Base-by-base conservation (phyloP, 331 rosid species). In the Rosa hybrid region DNA sequence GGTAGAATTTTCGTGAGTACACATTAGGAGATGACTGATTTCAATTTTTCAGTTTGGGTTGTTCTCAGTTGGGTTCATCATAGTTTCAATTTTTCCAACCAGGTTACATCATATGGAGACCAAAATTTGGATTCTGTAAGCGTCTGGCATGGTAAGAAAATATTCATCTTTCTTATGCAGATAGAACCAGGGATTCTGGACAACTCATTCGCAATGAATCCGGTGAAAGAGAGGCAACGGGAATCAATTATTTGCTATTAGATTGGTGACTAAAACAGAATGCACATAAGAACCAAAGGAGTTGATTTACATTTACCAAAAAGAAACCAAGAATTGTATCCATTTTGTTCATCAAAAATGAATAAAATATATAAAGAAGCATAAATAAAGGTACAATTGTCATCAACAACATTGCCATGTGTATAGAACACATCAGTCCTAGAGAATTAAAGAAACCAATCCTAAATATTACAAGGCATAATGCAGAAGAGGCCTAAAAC, bases 401-500 rank as follows among this genome's bases (percentile, higher is more conserved):
- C 75, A 21, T 20, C 20, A 76, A 11, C 18, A 62, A 69, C 38
- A 70, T 51, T 68, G 63, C 67, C 18, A 49, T 44, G 20, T n/a
- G 82, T 81, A 79, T 72, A 27, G 84, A 16, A 62, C 21, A 72
- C 38, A 77, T 81, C 48, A 75, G 44, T 34, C 20, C 34, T 23
- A 23, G 4, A 25, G 69, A 76, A 76, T 30, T 2, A 68, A 68
- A 41, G 23, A 67, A 68, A 23, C 38, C 27, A 72, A 54, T 53
- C 38, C 54, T 68, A 67, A 11, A n/a, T 27, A 62, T 4, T 77
- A 46, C 63, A 46, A 63, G 54, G 54, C 21, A 69, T 76, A 51
- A 81, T 82, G 79, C 76, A 77, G 25, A 46, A 67, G 81, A 90
- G 89, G 79, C 82, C 95, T 87, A 94, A 92, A 94, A 86, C 88